A percentile compares a stretch with the other conserved stretches of the same genome.
Evolutionary conservation across 768 basidiomycete species (phyloP).

Genomic region (Leccinum arenicola): DNA sequence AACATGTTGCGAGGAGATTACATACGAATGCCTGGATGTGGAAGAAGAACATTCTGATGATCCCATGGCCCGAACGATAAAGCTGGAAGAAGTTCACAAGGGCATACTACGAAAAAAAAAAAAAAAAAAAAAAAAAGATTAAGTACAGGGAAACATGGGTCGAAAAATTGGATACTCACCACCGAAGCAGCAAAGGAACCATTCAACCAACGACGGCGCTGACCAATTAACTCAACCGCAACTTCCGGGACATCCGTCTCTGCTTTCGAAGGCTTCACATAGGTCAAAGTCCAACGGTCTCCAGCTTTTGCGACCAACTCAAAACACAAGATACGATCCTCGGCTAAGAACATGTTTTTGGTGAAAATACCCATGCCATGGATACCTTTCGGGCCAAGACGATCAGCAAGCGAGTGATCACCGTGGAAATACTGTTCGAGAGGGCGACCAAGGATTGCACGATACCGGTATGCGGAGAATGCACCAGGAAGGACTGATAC

Average conservation of each 20-base stretch:
- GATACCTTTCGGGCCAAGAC: conserved; percentile 90
- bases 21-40: conserved; percentile 87
- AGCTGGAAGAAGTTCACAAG: conserved; percentile 91
- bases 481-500: conserved; percentile 95
- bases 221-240: conserved; percentile 91
- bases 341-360: conserved; percentile 89
- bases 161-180: conserved; percentile 42
- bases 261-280: conserved; percentile 94
- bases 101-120: conserved; percentile 59
- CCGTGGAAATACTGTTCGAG: conserved; percentile 85
- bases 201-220: conserved; percentile 95
- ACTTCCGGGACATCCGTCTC: conserved; percentile 95
- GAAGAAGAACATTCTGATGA: conserved; percentile 95
- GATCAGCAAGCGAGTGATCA: conserved; percentile 86
- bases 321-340: conserved; percentile 97
- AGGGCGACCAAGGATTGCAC: conserved; percentile 86
- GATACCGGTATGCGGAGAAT: conserved; percentile 94
- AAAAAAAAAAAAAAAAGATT: conserved; percentile 11
- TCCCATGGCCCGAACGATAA: conserved; percentile 82
- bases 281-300: conserved; percentile 84
- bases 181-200: conserved; percentile 90
- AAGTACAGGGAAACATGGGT: neutral
- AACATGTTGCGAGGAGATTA: conserved; percentile 13
- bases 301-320: conserved; percentile 90
- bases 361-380: conserved; percentile 98